phyloP scores from a whole-genome alignment of 768 basidiomycete genomes.

The Mycena kentingensis region DNA sequence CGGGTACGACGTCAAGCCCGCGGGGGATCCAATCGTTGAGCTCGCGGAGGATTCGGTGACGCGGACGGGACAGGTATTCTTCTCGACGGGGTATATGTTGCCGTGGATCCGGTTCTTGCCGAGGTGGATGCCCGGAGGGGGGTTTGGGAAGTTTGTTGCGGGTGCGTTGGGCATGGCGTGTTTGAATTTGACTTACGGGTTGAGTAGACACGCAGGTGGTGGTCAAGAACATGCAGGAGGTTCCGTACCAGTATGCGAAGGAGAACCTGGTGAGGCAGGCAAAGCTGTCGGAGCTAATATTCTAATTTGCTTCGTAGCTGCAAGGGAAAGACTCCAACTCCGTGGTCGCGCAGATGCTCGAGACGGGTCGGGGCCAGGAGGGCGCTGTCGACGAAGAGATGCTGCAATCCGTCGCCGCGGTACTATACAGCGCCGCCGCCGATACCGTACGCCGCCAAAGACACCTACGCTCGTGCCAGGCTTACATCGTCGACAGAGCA shows the following conservation, averaged over 20 bases:
- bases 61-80: background rate
- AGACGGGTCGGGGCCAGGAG: no score
- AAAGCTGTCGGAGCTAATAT: background rate
- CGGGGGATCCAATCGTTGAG: background rate
- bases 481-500: background rate
- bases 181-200: background rate
- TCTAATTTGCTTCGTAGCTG: background rate
- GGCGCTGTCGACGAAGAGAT: background rate
- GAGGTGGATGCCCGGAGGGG: slow-evolving; percentile 4
- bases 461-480: background rate
- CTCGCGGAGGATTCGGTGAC: background rate
- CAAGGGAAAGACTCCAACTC: background rate
- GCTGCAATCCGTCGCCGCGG: background rate
- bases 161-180: background rate
- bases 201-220: background rate
- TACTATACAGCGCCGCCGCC: background rate
- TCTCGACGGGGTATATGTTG: slow-evolving; percentile 1
- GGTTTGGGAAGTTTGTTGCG: background rate
- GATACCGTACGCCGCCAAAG: background rate
- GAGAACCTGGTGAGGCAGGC: background rate
- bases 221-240: background rate
- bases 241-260: background rate
- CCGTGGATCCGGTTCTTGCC: slow-evolving; percentile 4
- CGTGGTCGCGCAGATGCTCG: background rate
- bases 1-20: background rate